phyloP scores from a whole-genome alignment of 768 basidiomycete genomes.

The Macrolepiota albuminosa region DNA sequence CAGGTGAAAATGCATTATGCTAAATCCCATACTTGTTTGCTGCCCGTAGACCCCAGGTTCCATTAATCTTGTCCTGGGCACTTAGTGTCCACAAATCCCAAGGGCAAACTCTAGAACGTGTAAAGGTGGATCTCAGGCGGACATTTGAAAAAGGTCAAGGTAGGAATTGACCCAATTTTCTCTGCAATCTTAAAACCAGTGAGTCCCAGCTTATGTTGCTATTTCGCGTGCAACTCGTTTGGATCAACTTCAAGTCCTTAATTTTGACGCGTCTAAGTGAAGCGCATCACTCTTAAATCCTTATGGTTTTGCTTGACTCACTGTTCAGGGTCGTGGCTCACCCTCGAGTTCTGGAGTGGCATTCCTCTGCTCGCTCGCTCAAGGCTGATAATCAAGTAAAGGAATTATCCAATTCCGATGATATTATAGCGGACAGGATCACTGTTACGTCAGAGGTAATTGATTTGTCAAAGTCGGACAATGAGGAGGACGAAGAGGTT shows the following conservation, averaged over 20 bases:
- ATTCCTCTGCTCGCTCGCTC: constrained; percentile 13
- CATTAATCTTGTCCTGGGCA: constrained; percentile 84
- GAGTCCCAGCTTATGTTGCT: constrained; percentile 57
- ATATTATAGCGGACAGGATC: constrained; percentile 25
- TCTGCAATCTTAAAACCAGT: neutral
- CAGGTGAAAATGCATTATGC: constrained; percentile 35
- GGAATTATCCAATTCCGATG: constrained; percentile 21
- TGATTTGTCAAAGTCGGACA: constrained; percentile 16
- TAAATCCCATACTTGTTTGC: neutral
- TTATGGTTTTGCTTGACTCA: neutral
- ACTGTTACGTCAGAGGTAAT: constrained; percentile 4
- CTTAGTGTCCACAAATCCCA: constrained; percentile 88
- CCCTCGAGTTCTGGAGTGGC: constrained; percentile 58
- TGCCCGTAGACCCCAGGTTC: constrained; percentile 37
- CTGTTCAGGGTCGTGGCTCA: constrained; percentile 56
- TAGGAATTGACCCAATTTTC: constrained; percentile 16
- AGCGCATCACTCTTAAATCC: constrained; percentile 13
- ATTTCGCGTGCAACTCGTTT: constrained; percentile 71
- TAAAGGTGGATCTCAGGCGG: constrained; percentile 70
- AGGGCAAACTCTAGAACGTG: constrained; percentile 82
- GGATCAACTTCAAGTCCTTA: constrained; percentile 57
- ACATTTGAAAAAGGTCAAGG: constrained; percentile 84
- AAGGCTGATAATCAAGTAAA: neutral
- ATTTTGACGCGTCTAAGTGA: constrained; percentile 58
- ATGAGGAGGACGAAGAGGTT: constrained; percentile 36